A percentile compares a stretch with the other conserved stretches of the same genome.
phyloP scores from a whole-genome alignment of 2,329 filamentous ascomycete genomes.

The Neonectria hederae region DNA sequence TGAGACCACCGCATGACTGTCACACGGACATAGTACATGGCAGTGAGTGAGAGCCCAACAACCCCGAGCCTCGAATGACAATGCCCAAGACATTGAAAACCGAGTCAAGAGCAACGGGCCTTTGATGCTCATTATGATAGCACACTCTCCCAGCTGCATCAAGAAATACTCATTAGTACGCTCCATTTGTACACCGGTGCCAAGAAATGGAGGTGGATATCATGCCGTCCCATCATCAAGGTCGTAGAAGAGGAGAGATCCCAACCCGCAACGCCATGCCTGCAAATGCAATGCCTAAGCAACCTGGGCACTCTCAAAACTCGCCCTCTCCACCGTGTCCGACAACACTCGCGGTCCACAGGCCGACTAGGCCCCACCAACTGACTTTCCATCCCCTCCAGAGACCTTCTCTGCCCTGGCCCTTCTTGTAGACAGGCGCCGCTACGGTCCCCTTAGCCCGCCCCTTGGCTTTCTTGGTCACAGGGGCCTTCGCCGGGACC shows the following conservation, averaged over 20 bases:
- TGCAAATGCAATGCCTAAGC: conserved; percentile 41
- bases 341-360: conserved; percentile 75
- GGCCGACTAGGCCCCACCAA: conserved; percentile 79
- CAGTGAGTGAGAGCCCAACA: background rate
- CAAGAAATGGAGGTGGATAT: conserved; percentile 51
- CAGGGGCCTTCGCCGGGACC: conserved; percentile 48
- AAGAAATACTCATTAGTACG: conserved; percentile 37
- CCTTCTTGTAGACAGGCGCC: conserved; percentile 57
- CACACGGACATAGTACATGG: background rate
- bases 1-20: conserved; percentile 6
- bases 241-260: conserved; percentile 51
- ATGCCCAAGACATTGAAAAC: conserved; percentile 18
- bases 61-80: conserved; percentile 11
- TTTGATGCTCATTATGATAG: conserved; percentile 19
- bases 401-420: conserved; percentile 74
- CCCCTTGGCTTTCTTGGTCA: conserved; percentile 46
- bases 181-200: conserved; percentile 33
- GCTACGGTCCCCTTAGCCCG: conserved; percentile 42
- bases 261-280: conserved; percentile 48
- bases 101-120: conserved; percentile 30
- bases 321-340: conserved; percentile 69
- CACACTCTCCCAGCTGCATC: conserved; percentile 20
- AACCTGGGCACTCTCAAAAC: conserved; percentile 53
- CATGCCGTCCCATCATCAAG: conserved; percentile 52
- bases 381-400: conserved; percentile 81